phyloP scores from a whole-genome alignment of 2,329 filamentous ascomycete genomes.

The Epicoccum sorghinum region DNA sequence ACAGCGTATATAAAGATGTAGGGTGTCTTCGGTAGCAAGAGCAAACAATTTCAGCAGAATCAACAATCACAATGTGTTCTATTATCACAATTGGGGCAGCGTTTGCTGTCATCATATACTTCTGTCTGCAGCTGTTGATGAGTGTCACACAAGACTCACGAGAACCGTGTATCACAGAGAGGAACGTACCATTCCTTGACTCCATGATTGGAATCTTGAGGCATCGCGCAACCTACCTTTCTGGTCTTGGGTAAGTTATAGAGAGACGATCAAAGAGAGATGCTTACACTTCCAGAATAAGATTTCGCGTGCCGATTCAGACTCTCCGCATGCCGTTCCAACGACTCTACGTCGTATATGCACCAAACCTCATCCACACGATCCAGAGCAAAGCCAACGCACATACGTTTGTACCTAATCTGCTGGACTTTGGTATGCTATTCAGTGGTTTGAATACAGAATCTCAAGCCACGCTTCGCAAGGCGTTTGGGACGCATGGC shows the following conservation, averaged over 20 bases:
- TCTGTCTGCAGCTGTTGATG: slow-evolving; percentile 1
- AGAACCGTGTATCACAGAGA: slow-evolving; percentile 5
- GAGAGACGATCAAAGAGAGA: neutral
- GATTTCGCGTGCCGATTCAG: slow-evolving; percentile 44
- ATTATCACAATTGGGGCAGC: neutral
- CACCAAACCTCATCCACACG: slow-evolving; percentile 43
- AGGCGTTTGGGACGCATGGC: slow-evolving; percentile 40
- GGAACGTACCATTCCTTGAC: slow-evolving; percentile 1
- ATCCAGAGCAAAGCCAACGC: slow-evolving; percentile 50
- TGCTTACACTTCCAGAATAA: slow-evolving; percentile 12
- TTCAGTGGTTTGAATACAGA: slow-evolving; percentile 33
- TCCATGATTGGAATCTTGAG: slow-evolving; percentile 1
- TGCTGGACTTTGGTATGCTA: slow-evolving; percentile 37
- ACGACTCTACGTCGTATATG: slow-evolving; percentile 52
- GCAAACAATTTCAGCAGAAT: neutral
- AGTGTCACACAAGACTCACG: neutral
- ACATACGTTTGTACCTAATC: slow-evolving; percentile 49
- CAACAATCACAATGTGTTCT: neutral
- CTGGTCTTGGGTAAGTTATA: neutral
- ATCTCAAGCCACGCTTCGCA: slow-evolving; percentile 22
- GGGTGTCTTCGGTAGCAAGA: neutral
- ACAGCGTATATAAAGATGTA: slow-evolving; percentile 1
- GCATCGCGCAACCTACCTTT: slow-evolving; percentile 2
- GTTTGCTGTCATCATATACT: neutral
- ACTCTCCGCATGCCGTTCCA: slow-evolving; percentile 51